phyloP scores from a whole-genome alignment of 23 red algal genomes.

The Gracilariopsis chorda region DNA sequence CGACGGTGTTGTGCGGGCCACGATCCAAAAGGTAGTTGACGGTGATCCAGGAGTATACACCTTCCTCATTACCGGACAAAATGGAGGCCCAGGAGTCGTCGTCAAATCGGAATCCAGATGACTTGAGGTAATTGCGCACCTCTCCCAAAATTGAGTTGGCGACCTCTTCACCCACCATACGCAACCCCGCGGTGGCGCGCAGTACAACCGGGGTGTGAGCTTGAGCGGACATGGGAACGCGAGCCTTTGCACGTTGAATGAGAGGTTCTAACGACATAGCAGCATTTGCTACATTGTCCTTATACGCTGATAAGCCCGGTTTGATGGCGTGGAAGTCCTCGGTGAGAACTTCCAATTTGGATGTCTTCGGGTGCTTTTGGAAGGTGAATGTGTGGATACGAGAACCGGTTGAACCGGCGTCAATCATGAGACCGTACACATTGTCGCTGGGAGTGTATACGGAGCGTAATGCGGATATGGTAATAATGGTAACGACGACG shows the following conservation, averaged over 20 bases:
- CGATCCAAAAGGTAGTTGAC: constrained; percentile 80
- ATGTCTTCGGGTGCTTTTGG: background rate
- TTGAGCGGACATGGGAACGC: constrained; percentile 17
- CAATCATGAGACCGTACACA: constrained; percentile 82
- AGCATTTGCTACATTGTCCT: constrained; percentile 28
- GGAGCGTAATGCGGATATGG: constrained; percentile 13
- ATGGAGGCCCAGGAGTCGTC: constrained; percentile 62
- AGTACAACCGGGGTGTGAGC: constrained; percentile 61
- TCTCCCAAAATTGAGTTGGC: constrained; percentile 56
- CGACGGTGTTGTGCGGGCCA: constrained; percentile 55
- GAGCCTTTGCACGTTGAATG: constrained; percentile 34
- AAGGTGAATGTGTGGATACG: constrained; percentile 85
- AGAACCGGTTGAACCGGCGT: constrained; percentile 74
- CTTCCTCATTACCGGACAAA: constrained; percentile 78
- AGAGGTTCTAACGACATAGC: constrained; percentile 59
- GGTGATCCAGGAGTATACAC: constrained; percentile 82
- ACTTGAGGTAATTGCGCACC: constrained; percentile 44
- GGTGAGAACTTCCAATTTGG: constrained; percentile 39
- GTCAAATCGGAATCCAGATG: constrained; percentile 69
- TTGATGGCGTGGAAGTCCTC: constrained; percentile 78
- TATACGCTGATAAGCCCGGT: constrained; percentile 71
- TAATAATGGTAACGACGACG: background rate
- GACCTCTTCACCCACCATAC: constrained; percentile 61
- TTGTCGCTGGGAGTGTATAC: constrained; percentile 7
- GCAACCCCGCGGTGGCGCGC: constrained; percentile 75